Conservation (phyloP, 2,329 filamentous ascomycete genomes). For the Biscogniauxia marginata region DNA sequence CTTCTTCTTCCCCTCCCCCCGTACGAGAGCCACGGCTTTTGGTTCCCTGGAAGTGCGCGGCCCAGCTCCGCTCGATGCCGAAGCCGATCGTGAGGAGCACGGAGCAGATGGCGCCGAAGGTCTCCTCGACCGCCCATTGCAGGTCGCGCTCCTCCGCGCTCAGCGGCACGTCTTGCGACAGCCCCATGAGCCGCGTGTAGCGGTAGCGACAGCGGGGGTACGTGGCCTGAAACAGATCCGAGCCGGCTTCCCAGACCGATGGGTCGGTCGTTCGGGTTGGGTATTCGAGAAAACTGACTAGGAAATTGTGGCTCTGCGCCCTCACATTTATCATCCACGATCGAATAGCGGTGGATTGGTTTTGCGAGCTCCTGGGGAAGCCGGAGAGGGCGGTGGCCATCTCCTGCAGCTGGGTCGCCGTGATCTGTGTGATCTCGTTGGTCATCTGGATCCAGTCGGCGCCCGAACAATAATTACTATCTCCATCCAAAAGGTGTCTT, state of each 20-base stretch:
- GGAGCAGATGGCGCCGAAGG: slow-evolving; percentile 39
- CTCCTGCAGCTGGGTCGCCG: slow-evolving; percentile 34
- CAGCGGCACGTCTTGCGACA: slow-evolving; percentile 26
- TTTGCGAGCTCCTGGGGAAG: slow-evolving; percentile 15
- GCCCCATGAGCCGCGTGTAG: slow-evolving; percentile 37
- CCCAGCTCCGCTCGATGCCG: slow-evolving; percentile 40
- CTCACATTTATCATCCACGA: slow-evolving; percentile 35
- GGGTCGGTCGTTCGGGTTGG: slow-evolving; percentile 25
- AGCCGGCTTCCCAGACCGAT: slow-evolving; percentile 32
- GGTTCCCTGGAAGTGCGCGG: slow-evolving; percentile 7
- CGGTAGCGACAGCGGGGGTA: slow-evolving; percentile 42
- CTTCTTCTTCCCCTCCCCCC: too few species aligned
- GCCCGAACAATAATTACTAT: slow-evolving; percentile 33
- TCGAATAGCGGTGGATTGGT: slow-evolving; percentile 23
- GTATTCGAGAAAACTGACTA: slow-evolving; percentile 46
- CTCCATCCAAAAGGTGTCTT: slow-evolving; percentile 19
- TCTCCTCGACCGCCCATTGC: slow-evolving; percentile 40
- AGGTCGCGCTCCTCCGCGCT: slow-evolving; percentile 37
- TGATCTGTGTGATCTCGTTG: slow-evolving; percentile 42
- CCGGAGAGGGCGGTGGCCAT: slow-evolving; percentile 30
- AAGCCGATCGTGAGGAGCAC: slow-evolving; percentile 43
- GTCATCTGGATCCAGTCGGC: slow-evolving; percentile 44
- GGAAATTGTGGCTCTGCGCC: slow-evolving; percentile 40
- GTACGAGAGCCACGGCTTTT: slow-evolving; percentile 21
- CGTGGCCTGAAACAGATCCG: slow-evolving; percentile 36